Percentiles rank a stretch among this genome's conserved stretches.
phyloP scores from a whole-genome alignment of 2,329 filamentous ascomycete genomes.

The Teratosphaeria nubilosa region DNA sequence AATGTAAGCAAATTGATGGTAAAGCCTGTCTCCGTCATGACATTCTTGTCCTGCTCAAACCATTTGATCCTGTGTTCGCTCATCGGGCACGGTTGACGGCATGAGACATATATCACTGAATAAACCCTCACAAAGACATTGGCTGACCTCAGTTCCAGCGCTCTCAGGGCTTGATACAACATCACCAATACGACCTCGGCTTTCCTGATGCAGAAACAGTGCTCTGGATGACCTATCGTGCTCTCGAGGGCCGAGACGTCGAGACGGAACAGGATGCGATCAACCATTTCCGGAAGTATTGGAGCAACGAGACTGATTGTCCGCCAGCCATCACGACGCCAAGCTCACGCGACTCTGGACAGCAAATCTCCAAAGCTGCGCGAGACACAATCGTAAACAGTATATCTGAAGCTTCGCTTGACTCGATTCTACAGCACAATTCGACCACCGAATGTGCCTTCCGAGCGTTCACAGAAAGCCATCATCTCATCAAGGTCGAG shows the following conservation, averaged over 20 bases:
- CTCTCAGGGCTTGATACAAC: not conserved
- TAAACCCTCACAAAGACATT: no score
- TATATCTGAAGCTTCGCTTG: not conserved
- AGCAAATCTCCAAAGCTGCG: not conserved
- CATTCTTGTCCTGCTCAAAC: no score
- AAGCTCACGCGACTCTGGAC: not conserved
- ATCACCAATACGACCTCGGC: not conserved
- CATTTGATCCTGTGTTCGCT: no score
- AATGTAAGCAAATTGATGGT: not conserved
- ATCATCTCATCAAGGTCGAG: not conserved
- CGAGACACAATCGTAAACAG: not conserved
- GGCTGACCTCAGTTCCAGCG: no score
- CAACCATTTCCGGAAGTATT: not conserved
- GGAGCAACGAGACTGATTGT: not conserved
- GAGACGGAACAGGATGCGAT: not conserved
- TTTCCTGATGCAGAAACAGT: not conserved
- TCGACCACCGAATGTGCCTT: not conserved
- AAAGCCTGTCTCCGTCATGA: no score
- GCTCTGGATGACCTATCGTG: not conserved
- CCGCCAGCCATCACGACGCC: not conserved
- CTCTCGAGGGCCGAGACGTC: not conserved
- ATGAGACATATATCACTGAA: no score
- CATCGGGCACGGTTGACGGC: no score
- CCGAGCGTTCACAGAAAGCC: not conserved
- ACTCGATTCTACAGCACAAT: not conserved